Conservation (phyloP, 2,329 filamentous ascomycete genomes). For the Beauveria caledonica region DNA sequence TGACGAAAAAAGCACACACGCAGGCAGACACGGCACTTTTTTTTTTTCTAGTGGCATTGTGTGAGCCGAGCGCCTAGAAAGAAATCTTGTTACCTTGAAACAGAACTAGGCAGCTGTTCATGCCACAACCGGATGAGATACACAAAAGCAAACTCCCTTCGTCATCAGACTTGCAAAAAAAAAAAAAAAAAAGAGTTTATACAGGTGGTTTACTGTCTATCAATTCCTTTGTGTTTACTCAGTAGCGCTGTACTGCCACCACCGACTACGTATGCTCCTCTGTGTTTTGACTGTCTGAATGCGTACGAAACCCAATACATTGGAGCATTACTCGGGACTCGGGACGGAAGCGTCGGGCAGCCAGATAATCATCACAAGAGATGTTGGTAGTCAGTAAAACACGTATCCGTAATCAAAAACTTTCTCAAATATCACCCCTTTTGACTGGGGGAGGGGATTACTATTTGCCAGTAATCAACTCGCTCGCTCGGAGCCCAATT, state of each 20-base stretch:
- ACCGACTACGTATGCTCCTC: background rate
- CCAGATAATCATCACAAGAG: background rate
- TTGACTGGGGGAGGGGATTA: too few species aligned
- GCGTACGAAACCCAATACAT: conserved; percentile 6
- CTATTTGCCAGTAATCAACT: too few species aligned
- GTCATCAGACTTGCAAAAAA: background rate
- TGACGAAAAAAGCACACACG: background rate
- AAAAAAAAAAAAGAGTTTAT: too few species aligned
- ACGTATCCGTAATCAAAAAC: too few species aligned
- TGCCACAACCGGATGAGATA: background rate
- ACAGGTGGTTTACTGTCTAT: background rate
- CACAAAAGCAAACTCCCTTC: background rate
- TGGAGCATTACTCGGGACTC: background rate
- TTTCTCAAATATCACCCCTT: too few species aligned
- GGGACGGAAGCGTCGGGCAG: background rate
- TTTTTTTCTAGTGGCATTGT: too few species aligned
- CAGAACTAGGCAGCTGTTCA: background rate
- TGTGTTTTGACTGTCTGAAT: background rate
- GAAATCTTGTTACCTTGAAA: background rate
- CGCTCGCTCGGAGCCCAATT: too few species aligned
- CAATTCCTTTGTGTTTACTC: background rate
- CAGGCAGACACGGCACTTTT: background rate
- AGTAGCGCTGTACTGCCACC: background rate
- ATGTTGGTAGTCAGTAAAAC: background rate
- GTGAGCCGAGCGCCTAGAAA: too few species aligned